Conservation (phyloP, 2,329 filamentous ascomycete genomes). For the Exophiala bonariae region DNA sequence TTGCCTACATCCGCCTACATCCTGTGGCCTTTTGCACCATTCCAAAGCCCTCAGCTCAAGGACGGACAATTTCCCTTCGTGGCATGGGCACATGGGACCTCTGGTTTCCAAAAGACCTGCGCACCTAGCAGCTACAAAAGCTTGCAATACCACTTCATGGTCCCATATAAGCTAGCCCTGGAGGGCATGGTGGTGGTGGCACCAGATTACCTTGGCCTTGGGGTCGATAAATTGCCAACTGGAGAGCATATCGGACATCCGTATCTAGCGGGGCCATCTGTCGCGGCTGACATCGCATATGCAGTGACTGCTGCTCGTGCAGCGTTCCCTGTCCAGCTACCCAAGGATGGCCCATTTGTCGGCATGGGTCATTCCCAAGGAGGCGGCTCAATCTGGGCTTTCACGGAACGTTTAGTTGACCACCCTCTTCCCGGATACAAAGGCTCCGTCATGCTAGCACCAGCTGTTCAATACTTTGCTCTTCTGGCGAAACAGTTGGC, state of each 20-base stretch:
- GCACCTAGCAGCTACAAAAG: slow-evolving; percentile 44
- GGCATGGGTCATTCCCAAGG: slow-evolving; percentile 51
- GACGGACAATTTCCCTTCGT: slow-evolving; percentile 34
- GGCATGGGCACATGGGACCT: slow-evolving; percentile 48
- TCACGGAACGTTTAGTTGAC: too few relatives aligned
- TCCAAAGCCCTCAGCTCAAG: slow-evolving; percentile 10
- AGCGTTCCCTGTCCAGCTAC: slow-evolving; percentile 38
- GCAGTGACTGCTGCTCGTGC: slow-evolving; percentile 43
- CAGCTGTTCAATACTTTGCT: too few relatives aligned
- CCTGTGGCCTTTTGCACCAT: slow-evolving; percentile 48
- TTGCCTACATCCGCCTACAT: slow-evolving; percentile 53
- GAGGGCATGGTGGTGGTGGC: slow-evolving; percentile 48
- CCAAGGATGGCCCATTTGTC: slow-evolving; percentile 40
- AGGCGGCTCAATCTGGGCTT: slow-evolving; percentile 44
- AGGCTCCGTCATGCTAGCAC: too few relatives aligned
- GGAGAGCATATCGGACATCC: slow-evolving; percentile 41
- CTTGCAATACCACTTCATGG: slow-evolving; percentile 43
- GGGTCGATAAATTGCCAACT: slow-evolving; percentile 36
- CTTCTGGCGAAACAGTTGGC: too few relatives aligned
- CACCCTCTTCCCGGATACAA: too few relatives aligned
- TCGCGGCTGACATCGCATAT: slow-evolving; percentile 47
- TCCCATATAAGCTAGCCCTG: slow-evolving; percentile 42
- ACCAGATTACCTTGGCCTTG: slow-evolving; percentile 48
- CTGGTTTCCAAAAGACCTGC: slow-evolving; percentile 40
- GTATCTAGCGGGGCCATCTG: slow-evolving; percentile 39